Evolutionary conservation across 2,329 filamentous ascomycete species (phyloP), one percentile per base, ranked within the genome.

Genomic region (Xylaria sp.): DNA sequence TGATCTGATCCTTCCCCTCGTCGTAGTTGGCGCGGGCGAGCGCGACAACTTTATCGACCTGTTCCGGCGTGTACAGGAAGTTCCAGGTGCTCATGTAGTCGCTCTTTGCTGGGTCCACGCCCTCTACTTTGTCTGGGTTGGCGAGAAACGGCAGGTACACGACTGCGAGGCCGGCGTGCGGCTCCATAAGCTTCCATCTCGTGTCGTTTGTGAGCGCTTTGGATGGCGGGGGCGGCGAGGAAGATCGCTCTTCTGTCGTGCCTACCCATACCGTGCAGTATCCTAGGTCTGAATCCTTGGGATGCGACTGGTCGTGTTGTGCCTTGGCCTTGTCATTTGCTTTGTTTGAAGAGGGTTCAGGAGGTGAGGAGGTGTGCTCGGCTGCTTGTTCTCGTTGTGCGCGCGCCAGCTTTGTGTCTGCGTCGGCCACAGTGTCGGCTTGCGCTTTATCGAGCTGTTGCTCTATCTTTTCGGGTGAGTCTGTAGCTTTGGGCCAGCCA

Each of bases 41-140:
- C 5, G 87, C 86, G 1, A 97, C 91, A 0, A 97, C 94, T 31
- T 89, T 88, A 74, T 98, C 94, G 62, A 99, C 90, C 79, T 99
- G 91, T 66, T 96, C 91, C 0, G 94, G 91, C 1, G 92, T 97
- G 80, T 98, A 99, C 36, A 98, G 90, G 78, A 98, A 98, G 78
- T 99, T 99, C 96, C 96, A 99, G 0, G 96, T 99, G 74, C 90
- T 93, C 84, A 98, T 89, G 80, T 94, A 98, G 69, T 97, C 94
- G 62, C 89, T 92, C 2, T 87, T 88, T 28, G 90, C 90, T 0
- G 96, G 96, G 73, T 97, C 92, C n/a, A 98, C 91, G 52, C 89
- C 92, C 0, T 90, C 87, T 0, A 94, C 91, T 69, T 91, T 91
- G 20, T 18, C 51, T 0, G 91, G 87, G 78, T 99, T 98, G 33